Base-by-base conservation (phyloP, 1,139 yeast species). In the Debaryomyces fabryi region DNA sequence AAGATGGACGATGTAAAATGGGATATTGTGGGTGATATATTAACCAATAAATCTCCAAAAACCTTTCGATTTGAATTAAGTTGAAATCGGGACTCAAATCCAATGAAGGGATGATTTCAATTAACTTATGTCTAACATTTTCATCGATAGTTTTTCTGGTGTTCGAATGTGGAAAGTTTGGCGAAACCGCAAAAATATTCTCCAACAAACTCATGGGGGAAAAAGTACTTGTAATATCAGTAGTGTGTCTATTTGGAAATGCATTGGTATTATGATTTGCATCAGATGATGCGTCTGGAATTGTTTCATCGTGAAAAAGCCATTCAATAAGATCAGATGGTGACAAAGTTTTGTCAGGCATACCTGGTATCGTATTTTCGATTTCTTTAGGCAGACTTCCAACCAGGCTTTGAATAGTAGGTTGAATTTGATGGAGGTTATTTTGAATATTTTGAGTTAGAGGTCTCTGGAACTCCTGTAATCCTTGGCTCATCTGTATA, bases 21-120 rank as follows among this genome's bases (percentile, higher is more conserved):
- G 87, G 85, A 53, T 75, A 80, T 59, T 83, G 87, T 5, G 81
- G 76, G 58, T 83, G 87, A 63, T 78, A 82, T 18, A 74, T 68
- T 5, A 64, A 61, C 89, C 88, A 84, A 59, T 74, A 84, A 35
- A 64, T 56, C 42, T 66, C 69, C 33, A 68, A 56, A 44, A 60
- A 64, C 24, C 61, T 37, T 44, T 65, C 68, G n/a, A 67, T 58
- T 33, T 63, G 65, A 2, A 54, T 46, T 5, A 58, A 24, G 0
- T 55, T 63, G 49, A 71, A 67, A 44, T 69, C 72, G 1, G 58
- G 62, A 46, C 66, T 64, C 18, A 54, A 39, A n/a, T 58, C 64
- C 20, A 74, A 54, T 1, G 68, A 55, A 2, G 80, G 79, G 3
- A 76, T 62, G 3, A 69, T 47, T 2, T 49, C 45, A 21, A 72